Percentiles rank a stretch among this genome's conserved stretches.
phyloP scores from a whole-genome alignment of 768 basidiomycete genomes.

The Rubroboletus pulcherrimus region DNA sequence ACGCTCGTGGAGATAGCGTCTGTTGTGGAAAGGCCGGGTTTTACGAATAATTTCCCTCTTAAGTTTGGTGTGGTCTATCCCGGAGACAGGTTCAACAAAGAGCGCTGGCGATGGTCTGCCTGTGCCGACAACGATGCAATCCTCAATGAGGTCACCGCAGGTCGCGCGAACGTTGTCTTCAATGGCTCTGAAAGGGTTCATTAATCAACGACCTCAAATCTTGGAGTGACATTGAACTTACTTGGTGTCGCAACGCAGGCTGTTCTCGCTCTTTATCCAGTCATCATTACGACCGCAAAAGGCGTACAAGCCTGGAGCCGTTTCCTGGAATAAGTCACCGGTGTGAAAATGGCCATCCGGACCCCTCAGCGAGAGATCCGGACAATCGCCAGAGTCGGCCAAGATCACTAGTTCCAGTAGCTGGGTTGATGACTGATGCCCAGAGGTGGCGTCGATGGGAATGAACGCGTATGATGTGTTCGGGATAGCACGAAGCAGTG shows the following conservation, averaged over 20 bases:
- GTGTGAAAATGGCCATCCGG: slow-evolving; percentile 75
- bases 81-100: slow-evolving; percentile 62
- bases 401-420: slow-evolving; percentile 70
- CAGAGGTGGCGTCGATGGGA: slow-evolving; percentile 46
- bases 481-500: slow-evolving; percentile 54
- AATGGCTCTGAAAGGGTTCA: slow-evolving; percentile 47
- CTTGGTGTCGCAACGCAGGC: slow-evolving; percentile 76
- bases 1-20: slow-evolving; percentile 77
- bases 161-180: slow-evolving; percentile 70
- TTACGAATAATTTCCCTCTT: slow-evolving; percentile 71
- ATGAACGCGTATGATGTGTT: slow-evolving; percentile 66
- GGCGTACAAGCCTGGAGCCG: slow-evolving; percentile 52
- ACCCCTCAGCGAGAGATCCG: slow-evolving; percentile 52
- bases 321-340: slow-evolving; percentile 75
- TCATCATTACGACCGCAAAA: slow-evolving; percentile 76
- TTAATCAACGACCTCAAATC: slow-evolving; percentile 3
- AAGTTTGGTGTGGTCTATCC: slow-evolving; percentile 53
- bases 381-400: slow-evolving; percentile 65
- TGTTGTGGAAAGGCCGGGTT: slow-evolving; percentile 67
- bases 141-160: slow-evolving; percentile 61
- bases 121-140: slow-evolving; percentile 74
- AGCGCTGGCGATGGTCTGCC: slow-evolving; percentile 74
- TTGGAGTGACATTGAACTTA: slow-evolving; percentile 24
- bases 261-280: slow-evolving; percentile 82
- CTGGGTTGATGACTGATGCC: slow-evolving; percentile 51